These are phyloP conservation scores for Rhynchosporium graminicola DNA, from an alignment of 2,329 filamentous ascomycete species.

Conservation along the genomic window DNA sequence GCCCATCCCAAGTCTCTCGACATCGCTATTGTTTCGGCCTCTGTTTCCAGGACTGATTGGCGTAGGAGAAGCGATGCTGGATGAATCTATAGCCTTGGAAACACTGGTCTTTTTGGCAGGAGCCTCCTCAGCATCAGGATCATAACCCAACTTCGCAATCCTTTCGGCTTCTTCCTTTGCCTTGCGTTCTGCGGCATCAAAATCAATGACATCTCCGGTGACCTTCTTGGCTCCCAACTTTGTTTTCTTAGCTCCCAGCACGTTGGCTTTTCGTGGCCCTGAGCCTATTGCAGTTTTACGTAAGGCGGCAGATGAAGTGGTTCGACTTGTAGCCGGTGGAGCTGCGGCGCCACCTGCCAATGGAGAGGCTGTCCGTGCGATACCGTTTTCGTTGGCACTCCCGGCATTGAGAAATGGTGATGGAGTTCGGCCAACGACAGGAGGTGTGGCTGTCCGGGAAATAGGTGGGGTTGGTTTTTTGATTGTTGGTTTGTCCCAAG, in stretches of 20 bases:
- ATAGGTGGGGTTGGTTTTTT: conserved; percentile 94
- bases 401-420: conserved; percentile 86
- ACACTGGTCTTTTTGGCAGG: conserved; percentile 44
- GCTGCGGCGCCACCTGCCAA: conserved; percentile 56
- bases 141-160: conserved; percentile 92
- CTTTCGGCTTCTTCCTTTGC: conserved; percentile 96
- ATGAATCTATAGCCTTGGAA: conserved; percentile 48
- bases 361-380: conserved; percentile 79
- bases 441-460: conserved; percentile 85
- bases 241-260: conserved; percentile 82
- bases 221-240: conserved; percentile 96
- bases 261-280: conserved; percentile 76
- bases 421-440: conserved; percentile 74
- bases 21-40: conserved; percentile 69
- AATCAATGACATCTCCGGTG: conserved; percentile 78
- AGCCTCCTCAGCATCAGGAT: conserved; percentile 77
- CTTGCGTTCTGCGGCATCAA: conserved; percentile 95
- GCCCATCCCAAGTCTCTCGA: conserved; percentile 80
- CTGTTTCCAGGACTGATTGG: conserved; percentile 70
- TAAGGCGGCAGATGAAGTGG: conserved; percentile 77
- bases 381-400: conserved; percentile 63
- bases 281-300: conserved; percentile 66
- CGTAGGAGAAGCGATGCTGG: conserved; percentile 69
- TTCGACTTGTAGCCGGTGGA: conserved; percentile 61
- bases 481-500: conserved; percentile 97